Conservation (phyloP, 2,329 filamentous ascomycete genomes). For the Nemania serpens region DNA sequence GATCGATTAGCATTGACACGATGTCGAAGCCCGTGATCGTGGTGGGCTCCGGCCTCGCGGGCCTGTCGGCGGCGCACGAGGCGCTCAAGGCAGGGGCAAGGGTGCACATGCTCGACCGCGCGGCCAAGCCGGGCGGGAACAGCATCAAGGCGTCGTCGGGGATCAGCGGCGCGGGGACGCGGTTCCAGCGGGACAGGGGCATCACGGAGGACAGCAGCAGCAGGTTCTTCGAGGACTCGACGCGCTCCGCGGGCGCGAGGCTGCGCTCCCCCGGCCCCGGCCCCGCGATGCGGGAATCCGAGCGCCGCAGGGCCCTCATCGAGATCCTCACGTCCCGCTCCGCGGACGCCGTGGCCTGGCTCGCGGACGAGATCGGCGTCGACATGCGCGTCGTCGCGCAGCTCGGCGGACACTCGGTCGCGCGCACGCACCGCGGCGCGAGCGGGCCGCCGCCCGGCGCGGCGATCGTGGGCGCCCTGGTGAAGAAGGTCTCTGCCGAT, state of each 20-base stretch:
- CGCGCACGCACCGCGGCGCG: conserved; percentile 62
- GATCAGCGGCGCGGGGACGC: conserved; percentile 66
- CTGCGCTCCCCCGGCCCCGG: conserved; percentile 31
- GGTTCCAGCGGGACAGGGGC: conserved; percentile 54
- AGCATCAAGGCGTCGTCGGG: conserved; percentile 70
- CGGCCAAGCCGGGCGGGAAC: conserved; percentile 64
- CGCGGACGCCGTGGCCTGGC: conserved; percentile 57
- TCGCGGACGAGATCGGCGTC: conserved; percentile 60
- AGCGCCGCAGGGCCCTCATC: conserved; percentile 53
- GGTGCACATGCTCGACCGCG: conserved; percentile 64
- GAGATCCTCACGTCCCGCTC: conserved; percentile 54
- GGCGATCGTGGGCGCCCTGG: conserved; percentile 59
- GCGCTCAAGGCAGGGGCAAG: conserved; percentile 56
- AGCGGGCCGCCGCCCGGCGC: conserved; percentile 62
- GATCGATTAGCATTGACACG: background rate
- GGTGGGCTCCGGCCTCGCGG: conserved; percentile 68
- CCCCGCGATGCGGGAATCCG: too few species aligned
- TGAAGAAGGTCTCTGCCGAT: conserved; percentile 55
- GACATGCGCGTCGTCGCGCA: conserved; percentile 63
- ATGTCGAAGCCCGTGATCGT: conserved; percentile 53
- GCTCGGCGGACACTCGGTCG: conserved; percentile 62
- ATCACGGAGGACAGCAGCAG: conserved; percentile 58
- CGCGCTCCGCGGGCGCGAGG: conserved; percentile 58
- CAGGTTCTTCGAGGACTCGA: conserved; percentile 50
- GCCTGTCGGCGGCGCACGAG: conserved; percentile 62